Percentiles rank a stretch among this genome's conserved stretches.
Evolutionary conservation across 225 moss, liverwort and hornwort species (phyloP).

Genomic region (Anthoceros angustus): DNA sequence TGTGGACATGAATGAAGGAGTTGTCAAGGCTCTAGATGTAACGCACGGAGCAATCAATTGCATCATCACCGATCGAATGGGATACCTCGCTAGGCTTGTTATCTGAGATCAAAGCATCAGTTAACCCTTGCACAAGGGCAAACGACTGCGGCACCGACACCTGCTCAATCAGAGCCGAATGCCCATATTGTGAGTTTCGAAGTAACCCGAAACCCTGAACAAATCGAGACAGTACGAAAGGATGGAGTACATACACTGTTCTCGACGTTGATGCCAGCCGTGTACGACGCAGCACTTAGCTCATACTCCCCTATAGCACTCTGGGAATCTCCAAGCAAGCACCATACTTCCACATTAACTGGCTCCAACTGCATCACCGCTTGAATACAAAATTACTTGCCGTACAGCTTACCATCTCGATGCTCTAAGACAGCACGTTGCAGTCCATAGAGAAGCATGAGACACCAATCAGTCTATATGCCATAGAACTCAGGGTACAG

Average conservation of each 20-base stretch:
- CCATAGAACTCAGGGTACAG: too few relatives aligned
- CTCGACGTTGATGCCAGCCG: constrained; percentile 51
- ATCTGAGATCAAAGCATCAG: constrained; percentile 65
- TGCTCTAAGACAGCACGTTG: not conserved
- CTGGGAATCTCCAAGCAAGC: constrained; percentile 77
- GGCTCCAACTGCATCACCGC: constrained; percentile 41
- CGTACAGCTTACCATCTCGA: not conserved
- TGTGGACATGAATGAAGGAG: constrained; percentile 10
- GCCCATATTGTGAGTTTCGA: not conserved
- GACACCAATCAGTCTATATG: too few relatives aligned
- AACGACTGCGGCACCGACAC: constrained; percentile 50
- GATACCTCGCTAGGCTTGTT: constrained; percentile 82
- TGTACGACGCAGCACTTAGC: constrained; percentile 56
- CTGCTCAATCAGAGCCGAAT: constrained; percentile 19
- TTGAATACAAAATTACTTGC: not conserved
- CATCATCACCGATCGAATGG: not conserved
- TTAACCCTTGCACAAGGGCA: constrained; percentile 56
- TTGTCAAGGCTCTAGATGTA: too few relatives aligned
- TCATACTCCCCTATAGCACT: constrained; percentile 58
- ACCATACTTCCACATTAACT: constrained; percentile 56
- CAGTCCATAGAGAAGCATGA: not conserved
- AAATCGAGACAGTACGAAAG: not conserved
- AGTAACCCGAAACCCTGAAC: not conserved
- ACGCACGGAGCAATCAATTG: not conserved
- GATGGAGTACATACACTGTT: not conserved